phyloP scores from a whole-genome alignment of 2,329 filamentous ascomycete genomes.

The Talaromyces rugulosus region DNA sequence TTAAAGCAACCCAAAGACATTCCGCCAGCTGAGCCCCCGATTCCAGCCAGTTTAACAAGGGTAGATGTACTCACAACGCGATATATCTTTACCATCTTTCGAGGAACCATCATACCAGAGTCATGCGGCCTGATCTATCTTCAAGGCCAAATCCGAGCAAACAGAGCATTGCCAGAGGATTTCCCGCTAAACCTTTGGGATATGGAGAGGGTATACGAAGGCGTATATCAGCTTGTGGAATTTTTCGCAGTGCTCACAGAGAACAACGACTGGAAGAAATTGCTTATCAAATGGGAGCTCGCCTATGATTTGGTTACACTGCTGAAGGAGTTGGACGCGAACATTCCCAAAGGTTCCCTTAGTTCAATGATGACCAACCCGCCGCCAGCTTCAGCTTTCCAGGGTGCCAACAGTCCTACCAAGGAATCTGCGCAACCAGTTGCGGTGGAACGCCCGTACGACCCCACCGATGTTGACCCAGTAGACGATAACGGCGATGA shows the following conservation, averaged over 20 bases:
- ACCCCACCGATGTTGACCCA: constrained; percentile 40
- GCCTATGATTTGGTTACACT: constrained; percentile 84
- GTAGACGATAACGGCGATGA: constrained; percentile 33
- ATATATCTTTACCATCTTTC: constrained; percentile 89
- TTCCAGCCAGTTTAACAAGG: constrained; percentile 51
- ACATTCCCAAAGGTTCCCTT: constrained; percentile 76
- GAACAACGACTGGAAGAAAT: constrained; percentile 73
- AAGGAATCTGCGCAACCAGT: constrained; percentile 35
- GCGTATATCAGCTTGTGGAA: constrained; percentile 88
- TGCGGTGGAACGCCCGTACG: constrained; percentile 64
- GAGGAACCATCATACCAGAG: constrained; percentile 87
- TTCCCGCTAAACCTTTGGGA: constrained; percentile 96
- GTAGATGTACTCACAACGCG: constrained; percentile 68
- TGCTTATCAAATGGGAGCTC: constrained; percentile 88
- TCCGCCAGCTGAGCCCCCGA: constrained; percentile 54
- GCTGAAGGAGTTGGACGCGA: constrained; percentile 80
- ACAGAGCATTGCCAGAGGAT: constrained; percentile 71
- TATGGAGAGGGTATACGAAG: constrained; percentile 94
- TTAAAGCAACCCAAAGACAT: constrained; percentile 33
- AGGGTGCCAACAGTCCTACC: constrained; percentile 23
- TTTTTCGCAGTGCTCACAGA: constrained; percentile 89
- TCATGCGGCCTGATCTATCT: constrained; percentile 92
- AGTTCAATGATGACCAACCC: constrained; percentile 32
- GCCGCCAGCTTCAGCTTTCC: constrained; percentile 15
- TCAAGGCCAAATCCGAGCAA: constrained; percentile 81